phyloP scores from a whole-genome alignment of 2,329 filamentous ascomycete species.

The Mycosphaerella sp. region DNA sequence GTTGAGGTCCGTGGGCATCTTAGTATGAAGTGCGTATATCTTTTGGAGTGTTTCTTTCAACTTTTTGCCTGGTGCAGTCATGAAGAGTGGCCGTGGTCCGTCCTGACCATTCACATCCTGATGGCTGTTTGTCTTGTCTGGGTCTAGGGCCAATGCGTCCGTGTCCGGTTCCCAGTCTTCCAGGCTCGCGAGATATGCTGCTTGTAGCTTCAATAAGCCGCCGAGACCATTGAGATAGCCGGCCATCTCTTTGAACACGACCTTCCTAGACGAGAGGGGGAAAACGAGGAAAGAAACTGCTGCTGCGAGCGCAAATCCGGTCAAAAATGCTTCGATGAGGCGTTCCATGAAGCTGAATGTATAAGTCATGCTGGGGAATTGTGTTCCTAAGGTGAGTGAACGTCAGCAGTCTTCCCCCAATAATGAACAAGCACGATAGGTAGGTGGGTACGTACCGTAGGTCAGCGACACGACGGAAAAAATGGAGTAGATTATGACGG shows the following conservation, averaged over 20 bases:
- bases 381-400: conserved; percentile 32
- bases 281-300: conserved; percentile 60
- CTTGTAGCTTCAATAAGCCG: conserved; percentile 54
- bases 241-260: conserved; percentile 58
- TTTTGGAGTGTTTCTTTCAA: conserved; percentile 27
- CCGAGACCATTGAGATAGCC: conserved; percentile 53
- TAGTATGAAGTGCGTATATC: conserved; percentile 54
- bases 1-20: conserved; percentile 59
- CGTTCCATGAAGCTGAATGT: conserved; percentile 50
- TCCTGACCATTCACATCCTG: background rate
- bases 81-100: conserved; percentile 9
- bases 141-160: background rate
- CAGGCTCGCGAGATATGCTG: conserved; percentile 57
- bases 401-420: background rate
- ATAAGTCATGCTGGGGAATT: conserved; percentile 51
- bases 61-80: conserved; percentile 30
- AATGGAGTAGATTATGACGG: conserved; percentile 64
- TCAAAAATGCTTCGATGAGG: conserved; percentile 57
- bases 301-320: conserved; percentile 58
- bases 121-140: background rate
- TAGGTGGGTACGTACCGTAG: conserved; percentile 40
- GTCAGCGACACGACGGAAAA: conserved; percentile 59
- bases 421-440: background rate
- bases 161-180: conserved; percentile 49
- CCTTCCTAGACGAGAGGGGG: conserved; percentile 58